Evolutionary conservation across 495 filamentous ascomycete genomes (phyloP).

Genomic region (Annulohypoxylon nitens): DNA sequence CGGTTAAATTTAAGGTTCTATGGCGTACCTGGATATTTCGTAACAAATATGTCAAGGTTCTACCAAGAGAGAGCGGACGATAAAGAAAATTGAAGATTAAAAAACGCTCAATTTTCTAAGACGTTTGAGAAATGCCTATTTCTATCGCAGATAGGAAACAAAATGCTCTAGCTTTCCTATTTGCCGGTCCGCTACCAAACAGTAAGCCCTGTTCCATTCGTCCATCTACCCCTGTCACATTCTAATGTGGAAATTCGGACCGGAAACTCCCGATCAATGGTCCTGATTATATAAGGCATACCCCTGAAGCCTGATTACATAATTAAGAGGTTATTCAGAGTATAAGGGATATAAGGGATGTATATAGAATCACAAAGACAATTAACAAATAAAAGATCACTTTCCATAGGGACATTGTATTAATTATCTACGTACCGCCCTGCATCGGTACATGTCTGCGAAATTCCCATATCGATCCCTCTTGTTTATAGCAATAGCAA

Average conservation of each 20-base stretch:
- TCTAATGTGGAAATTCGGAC: conserved; percentile 24
- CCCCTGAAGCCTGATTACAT: neutral
- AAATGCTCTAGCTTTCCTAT: conserved; percentile 29
- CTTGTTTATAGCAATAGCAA: neutral
- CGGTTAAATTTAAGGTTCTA: conserved; percentile 28
- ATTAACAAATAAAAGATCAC: neutral
- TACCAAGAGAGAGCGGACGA: conserved; percentile 12
- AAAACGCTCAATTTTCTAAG: conserved; percentile 32
- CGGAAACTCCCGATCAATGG: conserved; percentile 40
- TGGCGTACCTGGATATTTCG: neutral
- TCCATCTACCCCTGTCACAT: conserved; percentile 33
- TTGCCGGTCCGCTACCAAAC: conserved; percentile 41
- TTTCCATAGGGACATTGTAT: neutral
- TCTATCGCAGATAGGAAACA: conserved; percentile 19
- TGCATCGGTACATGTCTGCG: neutral
- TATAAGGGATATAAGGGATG: neutral
- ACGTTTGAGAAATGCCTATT: conserved; percentile 27
- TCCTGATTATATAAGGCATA: conserved; percentile 7
- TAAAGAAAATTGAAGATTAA: conserved; percentile 10
- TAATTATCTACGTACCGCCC: conserved; percentile 3
- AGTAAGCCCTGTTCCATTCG: conserved; percentile 37
- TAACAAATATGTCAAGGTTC: neutral
- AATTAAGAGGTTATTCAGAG: too few relatives aligned
- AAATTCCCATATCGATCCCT: neutral
- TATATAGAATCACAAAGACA: neutral